Evolutionary conservation across 306 rosid species (phyloP), one percentile per base, ranked within the genome.

Genomic region (Glycyrrhiza uralensis): DNA sequence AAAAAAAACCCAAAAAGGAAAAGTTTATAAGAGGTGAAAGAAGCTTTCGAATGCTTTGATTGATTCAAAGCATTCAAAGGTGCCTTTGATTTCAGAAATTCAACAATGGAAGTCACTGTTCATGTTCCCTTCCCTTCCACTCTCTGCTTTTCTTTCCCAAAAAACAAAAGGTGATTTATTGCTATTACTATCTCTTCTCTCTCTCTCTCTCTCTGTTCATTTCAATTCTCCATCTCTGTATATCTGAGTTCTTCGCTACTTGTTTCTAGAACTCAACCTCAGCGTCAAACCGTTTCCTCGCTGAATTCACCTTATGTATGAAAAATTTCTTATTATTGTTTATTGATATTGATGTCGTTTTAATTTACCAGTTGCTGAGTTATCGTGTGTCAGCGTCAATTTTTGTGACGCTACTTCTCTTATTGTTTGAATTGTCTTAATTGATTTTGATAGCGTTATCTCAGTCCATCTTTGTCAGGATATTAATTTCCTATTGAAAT

Each of bases 111-210:
- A 7, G 50, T 69, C 60, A 52, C 85, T 86, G 80, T 71, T 77
- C 67, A 24, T 79, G 76, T 58, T 78, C 69, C 73, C 47, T 78
- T 59, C 41, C 81, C 75, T 75, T 72, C 30, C 23, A 32, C 62
- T 20, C 79, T 72, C 78, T 84, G 78, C 85, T 87, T 94, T 89
- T 85, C 79, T 66, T 77, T 76, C 80, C 59, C 84, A 65, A 70
- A 50, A 79, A 66, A 68, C 80, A 59, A 70, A 85, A 93, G 93
- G 97, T 85, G 24, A 18, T 71, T 22, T n/a, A 7, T 56, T 11
- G n/a, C 13, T 23, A 14, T 38, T 62, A 8, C 54, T 57, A 76
- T 82, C 54, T 70, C 20, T 4, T 72, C 6, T 15, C 28, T 57
- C 18, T 51, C 9, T 35, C 23, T 18, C 22, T 67, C 13, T 20